Base-by-base conservation (phyloP, 1,284 basidiomycete genomes). In the Polyporus tsugae region DNA sequence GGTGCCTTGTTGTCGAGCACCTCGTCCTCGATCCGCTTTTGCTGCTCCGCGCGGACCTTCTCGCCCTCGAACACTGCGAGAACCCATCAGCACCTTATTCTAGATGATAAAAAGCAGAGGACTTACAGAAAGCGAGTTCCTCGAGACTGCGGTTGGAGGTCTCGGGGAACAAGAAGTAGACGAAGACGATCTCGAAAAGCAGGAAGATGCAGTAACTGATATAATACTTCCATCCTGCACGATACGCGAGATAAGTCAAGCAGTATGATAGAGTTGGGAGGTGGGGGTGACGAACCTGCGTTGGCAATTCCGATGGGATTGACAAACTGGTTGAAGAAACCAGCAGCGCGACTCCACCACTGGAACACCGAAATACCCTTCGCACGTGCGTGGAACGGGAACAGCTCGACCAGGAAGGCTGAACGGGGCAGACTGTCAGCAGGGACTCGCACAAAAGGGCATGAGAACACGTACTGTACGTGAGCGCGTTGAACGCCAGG, bases 291-390 rank as follows among this genome's bases (percentile, higher is more conserved):
- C 73, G 29, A 75, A 77, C 81, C 84, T 61, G 86, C 83, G 60
- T 86, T 85, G 33, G 75, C 78, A 60, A 90, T 86, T 2, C 87
- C 89, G 80, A 90, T 86, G 2, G 91, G 90, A 77, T 93, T 93
- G 67, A 91, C 86, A 74, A 91, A 92, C 75, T 91, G 89, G 76
- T 91, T 93, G 82, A 92, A 89, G 10, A 87, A 86, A 5, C 84
- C 82, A 4, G 87, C 85, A 44, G 82, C 79, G 49, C 87, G 84
- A 59, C 85, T 80, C 77, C 74, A 88, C 89, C 88, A 91, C 71
- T 87, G 85, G 80, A 87, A 89, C 46, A 90, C 74, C 17, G 89
- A 87, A 74, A 91, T 89, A 11, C 89, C 90, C 78, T 88, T 91
- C 2, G 91, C 88, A 64, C 90, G 86, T 60, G 91, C 86, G 57